A percentile compares a stretch with the other conserved stretches of the same genome.
Evolutionary conservation across 2,329 filamentous ascomycete species (phyloP).

Genomic region (Penicillium nordicum): DNA sequence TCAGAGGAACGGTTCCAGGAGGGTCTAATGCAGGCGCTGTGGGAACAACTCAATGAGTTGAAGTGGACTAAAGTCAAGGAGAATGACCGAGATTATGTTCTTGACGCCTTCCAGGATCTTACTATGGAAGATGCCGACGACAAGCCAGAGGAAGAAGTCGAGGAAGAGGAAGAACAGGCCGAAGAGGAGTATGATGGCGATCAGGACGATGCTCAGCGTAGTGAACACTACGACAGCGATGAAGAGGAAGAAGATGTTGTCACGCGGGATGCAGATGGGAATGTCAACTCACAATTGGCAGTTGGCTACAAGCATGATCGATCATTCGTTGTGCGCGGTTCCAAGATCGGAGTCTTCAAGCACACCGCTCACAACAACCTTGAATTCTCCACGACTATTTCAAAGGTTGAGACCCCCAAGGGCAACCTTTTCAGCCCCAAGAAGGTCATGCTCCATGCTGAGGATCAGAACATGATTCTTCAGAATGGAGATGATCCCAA

Average conservation of each 20-base stretch:
- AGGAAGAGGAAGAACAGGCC: constrained; percentile 52
- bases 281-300: constrained; percentile 88
- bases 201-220: constrained; percentile 62
- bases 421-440: constrained; percentile 88
- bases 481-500: constrained; percentile 81
- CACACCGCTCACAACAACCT: constrained; percentile 89
- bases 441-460: constrained; percentile 93
- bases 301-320: constrained; percentile 97
- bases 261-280: constrained; percentile 67
- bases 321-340: constrained; percentile 93
- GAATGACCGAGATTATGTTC: constrained; percentile 86
- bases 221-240: constrained; percentile 70
- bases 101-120: constrained; percentile 92
- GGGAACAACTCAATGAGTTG: constrained; percentile 90
- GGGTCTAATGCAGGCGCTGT: constrained; percentile 89
- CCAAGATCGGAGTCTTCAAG: constrained; percentile 98
- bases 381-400: constrained; percentile 96
- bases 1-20: constrained; percentile 85
- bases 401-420: constrained; percentile 83
- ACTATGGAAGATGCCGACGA: constrained; percentile 77
- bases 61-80: constrained; percentile 95
- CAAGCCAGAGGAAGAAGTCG: constrained; percentile 54
- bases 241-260: constrained; percentile 77
- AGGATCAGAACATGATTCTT: constrained; percentile 84
- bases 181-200: constrained; percentile 61